Base-by-base conservation (phyloP, 2,329 filamentous ascomycete species). In the Mycosphaerella sp. region DNA sequence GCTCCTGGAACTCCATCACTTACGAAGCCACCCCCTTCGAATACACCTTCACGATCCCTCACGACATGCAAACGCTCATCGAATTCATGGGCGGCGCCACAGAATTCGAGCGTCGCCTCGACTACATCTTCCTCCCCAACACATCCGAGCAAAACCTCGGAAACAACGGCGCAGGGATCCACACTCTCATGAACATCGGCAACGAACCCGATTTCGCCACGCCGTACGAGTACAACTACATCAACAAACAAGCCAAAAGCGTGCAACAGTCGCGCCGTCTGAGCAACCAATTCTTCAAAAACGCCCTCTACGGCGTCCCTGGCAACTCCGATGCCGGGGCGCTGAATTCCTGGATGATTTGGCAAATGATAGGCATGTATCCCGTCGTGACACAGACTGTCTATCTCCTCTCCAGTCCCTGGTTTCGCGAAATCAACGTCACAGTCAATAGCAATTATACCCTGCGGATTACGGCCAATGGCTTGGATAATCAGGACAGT, bases 381-480 rank as follows among this genome's bases (percentile, higher is more conserved):
- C 64, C 63, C 6, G 58, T 67, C 4, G 63, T 65, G 1, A 65
- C 62, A 0, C 63, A 65, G 37, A 35, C 59, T 6, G 52, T 58
- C 0, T 79, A 77, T 51, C 46, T 62, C 8, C 43, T 64, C 36
- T 50, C 46, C 6, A 55, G 50, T 9, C 62, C 61, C 0, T 64
- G 62, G 62, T 63, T 64, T 35, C 21, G 16, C 1, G 58, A 64
- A 25, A 56, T 65, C 27, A 61, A 71, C 34, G 60, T 64, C 30
- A 71, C 51, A 6, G 46, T 66, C 2, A 62, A 59, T 32, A 55
- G 49, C 6, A 57, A 62, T 34, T 58, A 63, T 2, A 71, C 68
- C 1, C 57, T 81, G 32, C 68, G 71, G 1, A 78, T 82, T 32
- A 72, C 64, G 0, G 74, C 77, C 0, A 60, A 58, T 5, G 73